phyloP scores from a whole-genome alignment of 1,284 basidiomycete genomes.

The Tausonia pullulans region DNA sequence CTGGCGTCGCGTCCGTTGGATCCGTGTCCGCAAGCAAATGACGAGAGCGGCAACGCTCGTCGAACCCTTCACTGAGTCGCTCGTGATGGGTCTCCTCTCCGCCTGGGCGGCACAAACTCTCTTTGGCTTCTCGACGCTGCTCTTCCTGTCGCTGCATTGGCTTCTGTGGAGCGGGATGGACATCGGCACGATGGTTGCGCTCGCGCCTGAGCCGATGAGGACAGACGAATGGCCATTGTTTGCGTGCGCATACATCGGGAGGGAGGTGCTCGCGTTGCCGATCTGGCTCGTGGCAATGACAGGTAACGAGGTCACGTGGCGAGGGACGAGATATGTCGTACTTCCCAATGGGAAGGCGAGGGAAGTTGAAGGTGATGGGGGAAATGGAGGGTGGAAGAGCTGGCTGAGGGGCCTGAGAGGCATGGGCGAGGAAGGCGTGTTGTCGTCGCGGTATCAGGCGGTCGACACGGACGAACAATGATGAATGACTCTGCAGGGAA shows the following conservation, averaged over 20 bases:
- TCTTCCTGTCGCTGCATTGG: slow-evolving; percentile 59
- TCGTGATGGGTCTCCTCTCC: slow-evolving; percentile 56
- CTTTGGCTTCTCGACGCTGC: slow-evolving; percentile 34
- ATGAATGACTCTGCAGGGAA: too few species aligned
- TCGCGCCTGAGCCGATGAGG: slow-evolving; percentile 16
- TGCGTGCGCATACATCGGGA: slow-evolving; percentile 57
- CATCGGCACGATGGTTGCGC: slow-evolving; percentile 26
- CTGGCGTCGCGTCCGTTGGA: slow-evolving; percentile 79
- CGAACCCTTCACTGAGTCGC: slow-evolving; percentile 80
- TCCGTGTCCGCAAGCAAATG: slow-evolving; percentile 88
- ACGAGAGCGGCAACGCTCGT: slow-evolving; percentile 65
- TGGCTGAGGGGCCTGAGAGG: too few species aligned
- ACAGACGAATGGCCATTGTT: slow-evolving; percentile 37
- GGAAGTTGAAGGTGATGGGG: slow-evolving; percentile 47
- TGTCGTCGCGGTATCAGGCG: too few species aligned
- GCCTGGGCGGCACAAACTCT: slow-evolving; percentile 46
- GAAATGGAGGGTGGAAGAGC: slow-evolving; percentile 19
- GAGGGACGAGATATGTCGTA: slow-evolving; percentile 42
- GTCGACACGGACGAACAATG: too few species aligned
- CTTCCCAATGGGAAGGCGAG: slow-evolving; percentile 14
- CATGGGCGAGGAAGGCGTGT: too few species aligned
- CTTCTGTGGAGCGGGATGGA: slow-evolving; percentile 43
- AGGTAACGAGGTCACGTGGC: slow-evolving; percentile 71
- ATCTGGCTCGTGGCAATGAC: slow-evolving; percentile 71
- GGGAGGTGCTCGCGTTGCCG: slow-evolving; percentile 70